Evolutionary conservation across 2,329 filamentous ascomycete genomes (phyloP).

Genomic region (Exserohilum rostratum): DNA sequence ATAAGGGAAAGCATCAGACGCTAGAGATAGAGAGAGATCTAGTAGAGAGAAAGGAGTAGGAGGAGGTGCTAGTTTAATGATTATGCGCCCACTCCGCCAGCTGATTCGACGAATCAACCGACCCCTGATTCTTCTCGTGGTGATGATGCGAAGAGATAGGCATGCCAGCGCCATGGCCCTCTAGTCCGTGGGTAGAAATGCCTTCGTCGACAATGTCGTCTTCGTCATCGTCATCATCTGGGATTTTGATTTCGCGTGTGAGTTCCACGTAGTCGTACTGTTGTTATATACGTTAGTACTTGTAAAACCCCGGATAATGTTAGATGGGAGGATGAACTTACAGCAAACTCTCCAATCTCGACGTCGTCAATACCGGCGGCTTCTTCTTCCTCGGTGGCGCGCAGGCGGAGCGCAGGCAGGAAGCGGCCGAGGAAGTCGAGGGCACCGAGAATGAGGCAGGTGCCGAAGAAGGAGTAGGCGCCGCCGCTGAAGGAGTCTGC

Average conservation of each 20-base stretch:
- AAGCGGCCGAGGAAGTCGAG: conserved; percentile 74
- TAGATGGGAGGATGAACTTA: too few relatives aligned
- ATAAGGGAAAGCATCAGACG: too few relatives aligned
- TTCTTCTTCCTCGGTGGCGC: conserved; percentile 77
- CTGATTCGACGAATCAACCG: conserved; percentile 43
- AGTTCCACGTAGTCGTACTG: conserved; percentile 89
- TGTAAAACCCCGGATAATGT: too few relatives aligned
- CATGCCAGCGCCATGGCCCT: conserved; percentile 37
- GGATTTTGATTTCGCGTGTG: conserved; percentile 61
- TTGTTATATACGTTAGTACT: conserved; percentile 12
- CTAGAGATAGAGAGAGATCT: too few relatives aligned
- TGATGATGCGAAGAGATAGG: conserved; percentile 22
- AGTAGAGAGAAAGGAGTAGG: background rate
- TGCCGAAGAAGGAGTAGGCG: conserved; percentile 78
- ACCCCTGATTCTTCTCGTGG: conserved; percentile 48
- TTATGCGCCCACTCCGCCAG: conserved; percentile 46
- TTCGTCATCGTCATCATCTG: conserved; percentile 45
- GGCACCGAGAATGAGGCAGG: conserved; percentile 71
- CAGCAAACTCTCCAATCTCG: conserved; percentile 91
- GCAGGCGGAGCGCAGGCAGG: conserved; percentile 75
- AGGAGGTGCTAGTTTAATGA: conserved; percentile 22
- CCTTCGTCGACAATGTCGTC: conserved; percentile 37
- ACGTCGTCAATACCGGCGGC: conserved; percentile 85
- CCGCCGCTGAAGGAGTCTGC: conserved; percentile 80
- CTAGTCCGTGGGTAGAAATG: conserved; percentile 42